Percentiles rank a stretch among this genome's conserved stretches.
Evolutionary conservation across 2,329 filamentous ascomycete genomes (phyloP).

Genomic region (Colletotrichum shisoi): DNA sequence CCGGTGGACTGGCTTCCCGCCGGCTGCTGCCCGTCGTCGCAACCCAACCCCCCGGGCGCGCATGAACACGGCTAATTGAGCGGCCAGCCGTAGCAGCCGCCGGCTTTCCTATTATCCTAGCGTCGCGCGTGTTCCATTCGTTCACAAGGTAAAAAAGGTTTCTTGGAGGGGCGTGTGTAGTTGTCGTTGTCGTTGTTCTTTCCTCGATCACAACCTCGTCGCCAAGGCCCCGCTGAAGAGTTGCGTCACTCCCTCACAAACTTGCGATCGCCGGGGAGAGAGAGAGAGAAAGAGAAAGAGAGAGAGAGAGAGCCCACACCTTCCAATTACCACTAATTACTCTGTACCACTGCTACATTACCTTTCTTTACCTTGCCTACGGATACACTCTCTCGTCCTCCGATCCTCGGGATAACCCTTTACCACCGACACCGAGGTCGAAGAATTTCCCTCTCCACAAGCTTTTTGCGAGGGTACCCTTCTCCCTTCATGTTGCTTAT

Average conservation of each 20-base stretch:
- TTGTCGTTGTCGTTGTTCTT: not conserved
- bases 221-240: not conserved
- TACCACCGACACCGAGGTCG: slow-evolving; percentile 37
- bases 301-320: slow-evolving; percentile 28
- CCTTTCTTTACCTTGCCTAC: no score
- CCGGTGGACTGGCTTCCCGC: slow-evolving; percentile 1
- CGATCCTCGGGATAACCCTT: slow-evolving; percentile 37
- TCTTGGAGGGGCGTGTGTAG: not conserved
- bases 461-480: slow-evolving; percentile 4
- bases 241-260: slow-evolving; percentile 4
- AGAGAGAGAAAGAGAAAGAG: not conserved
- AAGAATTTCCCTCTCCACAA: not conserved
- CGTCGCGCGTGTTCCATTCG: not conserved
- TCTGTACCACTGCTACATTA: no score
- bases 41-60: slow-evolving; percentile 35
- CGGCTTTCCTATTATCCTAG: slow-evolving; percentile 8
- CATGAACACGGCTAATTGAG: slow-evolving; percentile 36
- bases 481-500: no score
- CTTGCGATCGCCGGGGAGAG: slow-evolving; percentile 17
- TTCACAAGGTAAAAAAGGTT: not conserved
- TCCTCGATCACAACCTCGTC: not conserved
- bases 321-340: no score
- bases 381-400: slow-evolving; percentile 21
- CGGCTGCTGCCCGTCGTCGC: slow-evolving; percentile 7
- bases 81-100: slow-evolving; percentile 11